phyloP scores from a whole-genome alignment of 2,329 filamentous ascomycete species.

The Dactylella cylindrospora region DNA sequence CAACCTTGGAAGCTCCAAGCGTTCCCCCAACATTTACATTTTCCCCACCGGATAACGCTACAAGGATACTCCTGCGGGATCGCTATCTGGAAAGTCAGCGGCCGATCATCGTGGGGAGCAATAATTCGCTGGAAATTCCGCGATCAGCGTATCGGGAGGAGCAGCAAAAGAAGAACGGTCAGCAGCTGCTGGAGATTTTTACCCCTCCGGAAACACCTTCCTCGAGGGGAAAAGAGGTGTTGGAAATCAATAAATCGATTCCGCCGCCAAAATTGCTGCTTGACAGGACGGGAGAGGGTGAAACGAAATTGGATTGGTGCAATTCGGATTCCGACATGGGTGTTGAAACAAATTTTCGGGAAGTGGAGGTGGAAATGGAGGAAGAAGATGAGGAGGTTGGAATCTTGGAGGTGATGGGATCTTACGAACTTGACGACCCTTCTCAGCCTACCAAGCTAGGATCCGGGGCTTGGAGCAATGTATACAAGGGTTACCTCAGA shows the following conservation, averaged over 20 bases:
- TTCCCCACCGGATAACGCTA: slow-evolving; percentile 18
- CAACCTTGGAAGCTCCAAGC: slow-evolving; percentile 20
- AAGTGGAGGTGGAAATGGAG: not conserved
- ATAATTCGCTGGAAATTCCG: slow-evolving; percentile 28
- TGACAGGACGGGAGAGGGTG: not conserved
- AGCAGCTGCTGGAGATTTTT: slow-evolving; percentile 16
- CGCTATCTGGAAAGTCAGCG: slow-evolving; percentile 32
- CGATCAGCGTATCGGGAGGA: slow-evolving; percentile 16
- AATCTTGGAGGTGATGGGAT: slow-evolving; percentile 8
- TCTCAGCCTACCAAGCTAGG: slow-evolving; percentile 41
- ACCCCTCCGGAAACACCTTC: slow-evolving; percentile 28
- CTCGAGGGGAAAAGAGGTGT: not conserved
- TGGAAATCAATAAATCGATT: slow-evolving; percentile 9
- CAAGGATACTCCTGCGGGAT: slow-evolving; percentile 18
- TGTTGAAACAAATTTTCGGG: slow-evolving; percentile 11
- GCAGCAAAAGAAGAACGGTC: not conserved
- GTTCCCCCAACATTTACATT: slow-evolving; percentile 9
- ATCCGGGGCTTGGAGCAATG: slow-evolving; percentile 47
- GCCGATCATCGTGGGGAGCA: slow-evolving; percentile 27
- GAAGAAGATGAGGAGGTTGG: not conserved
- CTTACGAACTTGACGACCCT: slow-evolving; percentile 21
- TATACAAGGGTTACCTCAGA: slow-evolving; percentile 32
- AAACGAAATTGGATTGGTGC: slow-evolving; percentile 4
- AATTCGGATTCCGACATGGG: slow-evolving; percentile 16
- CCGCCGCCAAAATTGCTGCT: slow-evolving; percentile 15